Conservation (phyloP, 2,329 filamentous ascomycete genomes). For the Aspergillus sp. region DNA sequence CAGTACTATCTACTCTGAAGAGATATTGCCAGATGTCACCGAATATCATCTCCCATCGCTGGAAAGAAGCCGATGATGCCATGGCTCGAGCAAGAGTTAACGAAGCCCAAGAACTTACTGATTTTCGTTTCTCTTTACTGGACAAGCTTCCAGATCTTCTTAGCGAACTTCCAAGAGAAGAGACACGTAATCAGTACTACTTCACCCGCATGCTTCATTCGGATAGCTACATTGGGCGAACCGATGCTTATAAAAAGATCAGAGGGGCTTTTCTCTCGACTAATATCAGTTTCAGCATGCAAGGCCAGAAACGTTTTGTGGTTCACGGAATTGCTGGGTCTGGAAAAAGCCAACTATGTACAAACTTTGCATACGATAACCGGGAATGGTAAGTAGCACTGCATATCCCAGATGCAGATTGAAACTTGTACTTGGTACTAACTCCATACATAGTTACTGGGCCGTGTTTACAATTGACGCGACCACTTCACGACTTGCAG, state of each 20-base stretch:
- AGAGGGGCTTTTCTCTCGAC: not conserved
- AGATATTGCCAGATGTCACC: not conserved
- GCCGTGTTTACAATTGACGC: constrained; percentile 6
- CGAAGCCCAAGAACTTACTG: not conserved
- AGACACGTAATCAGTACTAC: constrained; percentile 1
- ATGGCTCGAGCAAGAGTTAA: not conserved
- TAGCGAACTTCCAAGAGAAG: not conserved
- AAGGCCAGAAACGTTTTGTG: constrained; percentile 19
- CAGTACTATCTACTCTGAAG: constrained; percentile 1
- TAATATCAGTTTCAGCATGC: not conserved
- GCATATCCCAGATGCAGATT: not conserved
- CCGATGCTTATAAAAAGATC: not conserved
- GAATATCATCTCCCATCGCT: not conserved
- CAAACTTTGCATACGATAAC: constrained; percentile 31
- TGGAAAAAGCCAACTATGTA: constrained; percentile 36
- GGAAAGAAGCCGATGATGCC: not conserved
- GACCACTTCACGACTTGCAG: constrained; percentile 1
- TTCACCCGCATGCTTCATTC: not conserved
- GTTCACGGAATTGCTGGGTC: constrained; percentile 34
- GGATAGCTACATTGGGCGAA: not conserved
- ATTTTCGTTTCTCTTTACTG: not conserved
- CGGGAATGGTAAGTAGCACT: constrained; percentile 19
- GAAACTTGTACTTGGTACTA: not conserved
- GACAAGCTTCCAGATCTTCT: not conserved
- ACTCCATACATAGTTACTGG: constrained; percentile 5